Percentiles rank a stretch among this genome's conserved stretches.
phyloP scores from a whole-genome alignment of 208 protist genomes.

The Trichomonas gallinae region DNA sequence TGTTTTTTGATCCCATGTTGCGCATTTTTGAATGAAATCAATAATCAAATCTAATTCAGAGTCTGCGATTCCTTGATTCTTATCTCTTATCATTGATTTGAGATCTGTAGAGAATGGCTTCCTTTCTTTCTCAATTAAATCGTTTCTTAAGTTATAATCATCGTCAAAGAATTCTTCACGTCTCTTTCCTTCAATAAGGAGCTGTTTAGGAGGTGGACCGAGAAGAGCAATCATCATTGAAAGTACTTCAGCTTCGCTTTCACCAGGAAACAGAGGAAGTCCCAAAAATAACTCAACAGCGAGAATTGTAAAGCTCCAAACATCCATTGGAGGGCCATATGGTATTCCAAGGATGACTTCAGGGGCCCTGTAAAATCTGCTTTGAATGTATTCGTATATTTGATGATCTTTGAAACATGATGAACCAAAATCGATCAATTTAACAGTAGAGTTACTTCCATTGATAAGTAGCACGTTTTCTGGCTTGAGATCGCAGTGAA shows the following conservation, averaged over 20 bases:
- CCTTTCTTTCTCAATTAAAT: not conserved
- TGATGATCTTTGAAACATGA: not conserved
- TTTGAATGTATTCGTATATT: slow-evolving; percentile 38
- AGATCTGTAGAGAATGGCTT: not conserved
- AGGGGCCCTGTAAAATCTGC: slow-evolving; percentile 45
- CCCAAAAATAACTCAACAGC: slow-evolving; percentile 40
- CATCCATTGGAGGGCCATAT: slow-evolving; percentile 45
- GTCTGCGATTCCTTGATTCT: not conserved
- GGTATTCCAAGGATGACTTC: slow-evolving; percentile 45
- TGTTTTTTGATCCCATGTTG: not conserved
- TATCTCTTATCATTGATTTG: not conserved
- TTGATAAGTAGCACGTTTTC: not conserved
- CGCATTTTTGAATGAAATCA: not conserved
- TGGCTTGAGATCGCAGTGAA: slow-evolving; percentile 1
- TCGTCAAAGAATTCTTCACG: not conserved
- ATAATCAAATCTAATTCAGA: not conserved
- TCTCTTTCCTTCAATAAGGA: not conserved
- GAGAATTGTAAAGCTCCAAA: slow-evolving; percentile 46
- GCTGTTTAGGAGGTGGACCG: not conserved
- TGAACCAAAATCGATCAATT: slow-evolving; percentile 3
- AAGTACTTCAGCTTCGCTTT: not conserved
- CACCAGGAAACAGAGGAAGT: slow-evolving; percentile 37
- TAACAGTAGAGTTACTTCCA: not conserved
- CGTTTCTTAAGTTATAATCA: not conserved
- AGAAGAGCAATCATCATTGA: not conserved